These are phyloP conservation scores for Blastobotrys arbuscula DNA, from an alignment of 1,139 yeast species.

Conservation along the genomic window DNA sequence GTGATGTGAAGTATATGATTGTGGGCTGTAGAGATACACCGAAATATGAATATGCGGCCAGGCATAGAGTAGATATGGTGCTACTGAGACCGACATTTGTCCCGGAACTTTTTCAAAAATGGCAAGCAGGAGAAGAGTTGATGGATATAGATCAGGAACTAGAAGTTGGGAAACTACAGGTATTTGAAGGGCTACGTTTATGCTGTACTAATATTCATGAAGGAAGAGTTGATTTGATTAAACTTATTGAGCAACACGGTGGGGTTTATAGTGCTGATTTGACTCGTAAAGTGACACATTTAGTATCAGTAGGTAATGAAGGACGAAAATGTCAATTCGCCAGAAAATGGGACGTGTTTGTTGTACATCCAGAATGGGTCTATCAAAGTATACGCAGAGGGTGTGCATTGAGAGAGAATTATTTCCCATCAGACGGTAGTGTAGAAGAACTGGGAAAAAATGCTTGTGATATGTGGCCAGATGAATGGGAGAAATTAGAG, in stretches of 20 bases:
- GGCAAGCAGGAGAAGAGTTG: constrained; percentile 50
- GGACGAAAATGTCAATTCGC: constrained; percentile 67
- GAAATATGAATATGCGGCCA: constrained; percentile 61
- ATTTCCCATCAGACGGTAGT: constrained; percentile 38
- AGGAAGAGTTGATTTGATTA: constrained; percentile 35
- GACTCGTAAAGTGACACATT: constrained; percentile 45
- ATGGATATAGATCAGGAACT: constrained; percentile 22
- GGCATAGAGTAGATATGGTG: constrained; percentile 52
- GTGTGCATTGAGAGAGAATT: constrained; percentile 50
- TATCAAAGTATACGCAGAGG: constrained; percentile 56
- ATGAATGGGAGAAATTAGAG: constrained; percentile 19
- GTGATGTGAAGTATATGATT: constrained; percentile 59
- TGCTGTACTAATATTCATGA: constrained; percentile 48
- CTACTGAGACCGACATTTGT: constrained; percentile 50
- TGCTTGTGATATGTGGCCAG: constrained; percentile 47
- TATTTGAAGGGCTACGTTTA: constrained; percentile 45
- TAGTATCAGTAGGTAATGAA: constrained; percentile 41
- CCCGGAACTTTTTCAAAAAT: constrained; percentile 41
- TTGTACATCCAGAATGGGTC: constrained; percentile 74
- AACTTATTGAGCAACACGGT: constrained; percentile 46
- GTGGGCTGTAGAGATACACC: constrained; percentile 66
- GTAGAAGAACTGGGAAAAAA: constrained; percentile 39
- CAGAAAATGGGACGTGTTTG: constrained; percentile 59
- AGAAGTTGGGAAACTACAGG: constrained; percentile 33
- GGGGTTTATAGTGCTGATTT: constrained; percentile 57